Base-by-base conservation (phyloP, 1,284 basidiomycete genomes). In the Ceratobasidium sp. region DNA sequence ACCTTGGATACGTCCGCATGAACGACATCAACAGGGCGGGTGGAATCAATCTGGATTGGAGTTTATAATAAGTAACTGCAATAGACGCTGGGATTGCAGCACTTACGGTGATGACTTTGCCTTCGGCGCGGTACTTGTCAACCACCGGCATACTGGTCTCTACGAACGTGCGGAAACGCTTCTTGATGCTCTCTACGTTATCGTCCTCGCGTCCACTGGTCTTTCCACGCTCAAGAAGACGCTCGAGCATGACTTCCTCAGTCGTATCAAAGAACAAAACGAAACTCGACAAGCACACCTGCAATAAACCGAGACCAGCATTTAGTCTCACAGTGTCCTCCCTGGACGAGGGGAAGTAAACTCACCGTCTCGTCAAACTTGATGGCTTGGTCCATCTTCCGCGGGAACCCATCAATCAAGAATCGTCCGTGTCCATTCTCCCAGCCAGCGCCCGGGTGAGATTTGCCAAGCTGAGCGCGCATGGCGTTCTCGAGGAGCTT, bases 81-180 rank as follows among this genome's bases (percentile, higher is more conserved):
- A 27, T 22, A 22, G 24, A 36, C 60, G 44, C 44, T 31, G 65
- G 45, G 22, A 27, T 72, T 73, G 36, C 56, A 41, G 27, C 62
- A 83, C 88, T 76, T 78, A 96, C 95, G 85, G 94, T 88, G 24
- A 91, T 90, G 22, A 98, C 94, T 82, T 95, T 95, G 80, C 85
- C 86, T 75, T 87, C 81, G 76, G 86, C 83, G 71, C 87, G 84
- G 83, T 98, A 98, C 83, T 96, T 88, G 72, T 97, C 87, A 76
- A 99, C 95, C 71, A 99, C 98, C 14, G 98, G 97, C 93, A 96
- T 95, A n/a, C 94, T 96, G 60, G 96, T 93, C 63, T 93, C 90
- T 77, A 93, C 87, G 84, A 99, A 99, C 0, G 97, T 98, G 94
- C 95, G 86, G 87, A 99, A 99, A 15, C 98, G 93, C 85, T 99